Evolutionary conservation across 208 protist genomes (phyloP), one percentile per base, ranked within the genome.

Genomic region (Zelonia costaricensis): DNA sequence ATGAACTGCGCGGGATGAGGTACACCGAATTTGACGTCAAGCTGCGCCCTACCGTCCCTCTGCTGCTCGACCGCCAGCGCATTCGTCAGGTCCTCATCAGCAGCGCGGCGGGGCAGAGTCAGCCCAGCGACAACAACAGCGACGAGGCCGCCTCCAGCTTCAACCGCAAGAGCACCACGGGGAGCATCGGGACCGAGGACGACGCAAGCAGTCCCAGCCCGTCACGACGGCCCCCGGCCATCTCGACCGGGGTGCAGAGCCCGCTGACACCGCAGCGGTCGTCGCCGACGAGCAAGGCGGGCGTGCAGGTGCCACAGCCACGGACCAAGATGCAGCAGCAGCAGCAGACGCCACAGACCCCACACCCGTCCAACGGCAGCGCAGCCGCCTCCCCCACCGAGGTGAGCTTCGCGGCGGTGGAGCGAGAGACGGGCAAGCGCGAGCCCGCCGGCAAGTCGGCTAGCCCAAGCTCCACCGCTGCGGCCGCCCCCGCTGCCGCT

Each of bases 291-390:
- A 61, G 62, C 66, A 69, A 70, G 39, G 46, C 62, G 0, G 52
- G 57, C 13, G 64, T 88, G 42, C 77, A 86, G 45, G 73, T 88
- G 33, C 81, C 85, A 12, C 85, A 86, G 67, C 85, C 81, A 49
- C 80, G 81, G 16, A 88, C 85, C 2, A 78, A 76, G 65, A 68
- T 74, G 62, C 71, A 86, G 57, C 61, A 66, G 40, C 56, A 74
- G 38, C 76, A 72, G 51, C 74, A 72, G 51, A 58, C 78, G 39
- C 71, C 66, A 44, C 78, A 69, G 40, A 39, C 35, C 33, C 69
- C 54, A 18, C 52, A 48, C 10, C n/a, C 62, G 3, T 59, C 54
- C 35, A 43, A n/a, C 31, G 57, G 64, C 35, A 67, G 63, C 39
- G 18, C 40, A 1, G 68, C 40, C 0, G 51, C 67, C 42, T 78